phyloP scores from a whole-genome alignment of 1,284 basidiomycete species.

The Leccinum griseonigrum region DNA sequence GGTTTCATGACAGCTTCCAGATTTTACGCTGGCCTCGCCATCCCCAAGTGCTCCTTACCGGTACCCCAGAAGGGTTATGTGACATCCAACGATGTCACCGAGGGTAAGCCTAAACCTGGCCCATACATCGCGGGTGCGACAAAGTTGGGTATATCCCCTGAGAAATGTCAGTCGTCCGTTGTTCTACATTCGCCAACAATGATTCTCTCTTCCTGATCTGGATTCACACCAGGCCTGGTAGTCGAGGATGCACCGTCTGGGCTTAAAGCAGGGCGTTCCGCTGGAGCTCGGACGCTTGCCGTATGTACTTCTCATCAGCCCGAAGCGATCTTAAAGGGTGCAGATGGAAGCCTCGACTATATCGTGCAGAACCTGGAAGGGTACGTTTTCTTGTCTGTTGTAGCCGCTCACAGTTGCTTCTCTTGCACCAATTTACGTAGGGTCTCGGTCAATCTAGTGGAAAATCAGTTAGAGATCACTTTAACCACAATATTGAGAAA shows the following conservation, averaged over 20 bases:
- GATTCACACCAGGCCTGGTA: slow-evolving; percentile 57
- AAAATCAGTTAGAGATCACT: slow-evolving; percentile 23
- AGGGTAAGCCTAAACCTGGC: slow-evolving; percentile 80
- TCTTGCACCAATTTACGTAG: slow-evolving; percentile 4
- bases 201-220: background rate
- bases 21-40: slow-evolving; percentile 62
- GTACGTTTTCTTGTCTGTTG: slow-evolving; percentile 9
- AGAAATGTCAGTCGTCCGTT: slow-evolving; percentile 44
- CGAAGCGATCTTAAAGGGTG: slow-evolving; percentile 27
- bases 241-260: slow-evolving; percentile 86
- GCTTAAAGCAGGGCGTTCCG: slow-evolving; percentile 66
- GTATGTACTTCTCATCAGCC: slow-evolving; percentile 78
- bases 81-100: slow-evolving; percentile 70
- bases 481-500: slow-evolving; percentile 14
- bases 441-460: slow-evolving; percentile 20
- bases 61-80: slow-evolving; percentile 56
- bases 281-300: slow-evolving; percentile 72
- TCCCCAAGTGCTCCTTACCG: slow-evolving; percentile 57
- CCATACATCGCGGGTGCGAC: slow-evolving; percentile 71
- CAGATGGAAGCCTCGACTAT: slow-evolving; percentile 15
- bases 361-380: slow-evolving; percentile 22
- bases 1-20: slow-evolving; percentile 50
- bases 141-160: slow-evolving; percentile 46
- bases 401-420: background rate
- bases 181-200: background rate